These are phyloP conservation scores for Ophiostoma sp. DNA, from an alignment of 2,329 filamentous ascomycete species.

Conservation along the genomic window DNA sequence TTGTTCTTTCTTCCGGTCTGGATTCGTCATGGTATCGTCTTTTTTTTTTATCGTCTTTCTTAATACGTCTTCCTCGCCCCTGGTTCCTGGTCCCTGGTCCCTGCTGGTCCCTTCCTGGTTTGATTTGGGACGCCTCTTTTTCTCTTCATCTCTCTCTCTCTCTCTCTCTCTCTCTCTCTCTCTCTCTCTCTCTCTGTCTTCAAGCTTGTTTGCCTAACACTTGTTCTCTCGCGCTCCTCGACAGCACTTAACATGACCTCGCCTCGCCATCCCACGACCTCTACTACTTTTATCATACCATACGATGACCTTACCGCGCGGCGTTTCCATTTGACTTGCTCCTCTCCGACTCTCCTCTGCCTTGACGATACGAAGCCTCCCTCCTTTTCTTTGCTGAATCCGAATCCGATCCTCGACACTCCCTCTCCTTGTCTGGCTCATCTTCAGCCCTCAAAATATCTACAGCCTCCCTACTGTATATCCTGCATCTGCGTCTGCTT, in stretches of 20 bases:
- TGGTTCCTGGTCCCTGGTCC: no score
- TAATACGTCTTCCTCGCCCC: neutral
- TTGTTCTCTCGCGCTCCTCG: neutral
- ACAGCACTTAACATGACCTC: neutral
- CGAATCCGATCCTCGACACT: neutral
- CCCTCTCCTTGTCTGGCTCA: neutral
- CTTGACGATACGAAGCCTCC: neutral
- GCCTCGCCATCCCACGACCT: neutral
- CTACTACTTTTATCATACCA: neutral
- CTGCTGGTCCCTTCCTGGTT: neutral
- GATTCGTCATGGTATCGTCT: neutral
- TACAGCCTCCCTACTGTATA: neutral
- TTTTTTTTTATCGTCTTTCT: neutral
- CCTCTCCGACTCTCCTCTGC: neutral
- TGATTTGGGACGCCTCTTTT: neutral
- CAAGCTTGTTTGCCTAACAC: slow-evolving; percentile 12
- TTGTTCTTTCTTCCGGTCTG: slow-evolving; percentile 7
- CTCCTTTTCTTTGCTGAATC: neutral
- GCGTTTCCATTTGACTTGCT: neutral
- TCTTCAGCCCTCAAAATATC: neutral
- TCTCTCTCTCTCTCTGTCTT: neutral
- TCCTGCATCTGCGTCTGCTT: neutral
- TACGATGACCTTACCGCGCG: neutral
- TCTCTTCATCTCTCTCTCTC: neutral
- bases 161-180: neutral